Evolutionary conservation across 352 stramenopile species (phyloP), one percentile per base, ranked within the genome.

Genomic region (Bremia lactucae): DNA sequence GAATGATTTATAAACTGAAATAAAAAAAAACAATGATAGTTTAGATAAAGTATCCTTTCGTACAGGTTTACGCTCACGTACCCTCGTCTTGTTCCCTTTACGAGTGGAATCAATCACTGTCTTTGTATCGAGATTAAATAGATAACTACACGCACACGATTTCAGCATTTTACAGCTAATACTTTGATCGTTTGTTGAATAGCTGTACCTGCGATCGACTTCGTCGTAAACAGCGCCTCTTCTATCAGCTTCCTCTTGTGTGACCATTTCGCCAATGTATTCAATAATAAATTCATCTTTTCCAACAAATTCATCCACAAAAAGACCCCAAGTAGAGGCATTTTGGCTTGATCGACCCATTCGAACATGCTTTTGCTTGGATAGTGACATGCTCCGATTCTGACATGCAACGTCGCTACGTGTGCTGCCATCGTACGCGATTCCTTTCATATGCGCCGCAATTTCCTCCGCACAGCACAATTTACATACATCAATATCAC

Each of bases 261-360:
- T 79, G 5, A 97, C 80, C 60, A 95, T 75, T 44, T 98, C 94
- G 18, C 94, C 94, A 36, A 94, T 79, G 62, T 98, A 98, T 56
- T 97, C 90, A 48, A 88, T 74, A 24, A 98, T 72, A 51, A 96
- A 97, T 46, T 97, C 85, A 23, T 93, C 86, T 46, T 96, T 97
- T 24, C 75, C 73, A 14, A 97, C 66, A 26, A 57, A 54, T 24
- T 94, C 55, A 40, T 93, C 83, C 3, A 88, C 83, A 52, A 94
- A 98, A 6, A 96, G 59, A 4, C 94, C 94, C 83, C 82, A 97
- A 13, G 86, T 90, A 36, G 84, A 85, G 35, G 70, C 61, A 35
- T 66, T 54, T 34, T 96, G 73, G 1, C 48, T 79, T 6, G 87
- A 97, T 20, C 74, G 68, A 13, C 58, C 86, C 28, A 97, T 51